A percentile compares a stretch with the other conserved stretches of the same genome.
These are phyloP conservation scores for Aspergillus fructus DNA, from an alignment of 2,329 filamentous ascomycete genomes.

Conservation along the genomic window DNA sequence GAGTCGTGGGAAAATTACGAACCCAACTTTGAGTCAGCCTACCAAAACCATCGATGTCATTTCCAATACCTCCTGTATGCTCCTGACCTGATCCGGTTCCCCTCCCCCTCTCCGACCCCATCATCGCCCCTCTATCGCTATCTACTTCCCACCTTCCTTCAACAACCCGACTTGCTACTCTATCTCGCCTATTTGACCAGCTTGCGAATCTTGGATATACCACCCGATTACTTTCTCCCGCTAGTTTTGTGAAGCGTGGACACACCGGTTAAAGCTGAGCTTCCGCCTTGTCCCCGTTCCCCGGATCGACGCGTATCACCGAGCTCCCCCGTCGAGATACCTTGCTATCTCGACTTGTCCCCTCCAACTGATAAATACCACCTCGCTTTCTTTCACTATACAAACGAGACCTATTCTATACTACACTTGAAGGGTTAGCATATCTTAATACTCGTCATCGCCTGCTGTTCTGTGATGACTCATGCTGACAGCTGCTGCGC, in stretches of 20 bases:
- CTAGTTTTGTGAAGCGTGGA: conserved; percentile 5
- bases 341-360: conserved; percentile 10
- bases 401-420: neutral
- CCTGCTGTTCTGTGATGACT: conserved; percentile 10
- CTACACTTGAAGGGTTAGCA: neutral
- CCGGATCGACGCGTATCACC: conserved; percentile 30
- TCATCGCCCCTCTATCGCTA: conserved; percentile 15
- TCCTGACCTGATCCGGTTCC: conserved; percentile 24
- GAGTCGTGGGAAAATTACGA: conserved; percentile 6
- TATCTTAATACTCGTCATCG: neutral
- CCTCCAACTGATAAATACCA: neutral
- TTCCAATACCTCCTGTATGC: conserved; percentile 6
- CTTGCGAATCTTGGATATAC: neutral
- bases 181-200: neutral
- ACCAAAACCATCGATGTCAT: conserved; percentile 19
- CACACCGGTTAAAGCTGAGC: conserved; percentile 23
- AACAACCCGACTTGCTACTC: conserved; percentile 2
- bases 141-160: conserved; percentile 9
- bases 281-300: conserved; percentile 24
- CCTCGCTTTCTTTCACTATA: neutral
- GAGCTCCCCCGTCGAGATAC: conserved; percentile 29
- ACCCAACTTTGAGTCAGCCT: conserved; percentile 14
- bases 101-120: conserved; percentile 15
- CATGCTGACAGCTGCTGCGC: conserved; percentile 16
- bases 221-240: neutral